Conservation (phyloP, 2,329 filamentous ascomycete species). For the Coniochaeta sp. region DNA sequence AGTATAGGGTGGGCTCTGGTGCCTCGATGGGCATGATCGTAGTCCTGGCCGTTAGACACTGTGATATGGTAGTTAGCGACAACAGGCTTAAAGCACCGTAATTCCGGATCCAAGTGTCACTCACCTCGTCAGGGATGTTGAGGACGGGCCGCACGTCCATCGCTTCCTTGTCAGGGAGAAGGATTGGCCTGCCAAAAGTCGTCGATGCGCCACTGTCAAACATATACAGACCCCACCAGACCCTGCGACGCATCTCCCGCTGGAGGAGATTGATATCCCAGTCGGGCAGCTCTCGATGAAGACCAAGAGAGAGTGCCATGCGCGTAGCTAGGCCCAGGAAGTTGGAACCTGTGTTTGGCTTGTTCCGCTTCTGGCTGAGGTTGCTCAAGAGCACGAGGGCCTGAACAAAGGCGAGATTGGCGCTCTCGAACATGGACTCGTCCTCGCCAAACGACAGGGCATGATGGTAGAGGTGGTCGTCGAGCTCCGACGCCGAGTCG, state of each 20-base stretch:
- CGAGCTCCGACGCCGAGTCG: conserved; percentile 16
- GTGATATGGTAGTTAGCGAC: background rate
- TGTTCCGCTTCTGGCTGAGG: conserved; percentile 36
- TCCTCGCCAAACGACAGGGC: conserved; percentile 19
- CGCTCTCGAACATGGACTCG: conserved; percentile 22
- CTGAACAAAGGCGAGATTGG: conserved; percentile 24
- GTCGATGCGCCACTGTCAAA: conserved; percentile 37
- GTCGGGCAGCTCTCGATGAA: conserved; percentile 34
- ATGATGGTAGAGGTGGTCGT: conserved; percentile 21
- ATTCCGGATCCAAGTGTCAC: background rate
- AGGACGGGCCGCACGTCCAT: conserved; percentile 21
- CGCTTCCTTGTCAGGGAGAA: conserved; percentile 18
- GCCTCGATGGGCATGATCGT: conserved; percentile 14
- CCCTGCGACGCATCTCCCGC: conserved; percentile 27
- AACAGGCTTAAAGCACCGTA: background rate
- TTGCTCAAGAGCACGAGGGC: conserved; percentile 22
- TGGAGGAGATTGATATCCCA: conserved; percentile 22
- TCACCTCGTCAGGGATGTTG: conserved; percentile 20
- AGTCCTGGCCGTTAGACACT: conserved; percentile 18
- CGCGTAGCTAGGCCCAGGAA: conserved; percentile 38
- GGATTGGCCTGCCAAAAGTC: conserved; percentile 24
- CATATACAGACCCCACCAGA: conserved; percentile 31
- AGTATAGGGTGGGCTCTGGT: conserved; percentile 17
- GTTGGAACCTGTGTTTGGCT: conserved; percentile 43
- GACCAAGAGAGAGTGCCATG: conserved; percentile 40